Percentiles rank a stretch among this genome's conserved stretches.
Conservation (phyloP, 805 yeast species). For the Candida qinlingensis region DNA sequence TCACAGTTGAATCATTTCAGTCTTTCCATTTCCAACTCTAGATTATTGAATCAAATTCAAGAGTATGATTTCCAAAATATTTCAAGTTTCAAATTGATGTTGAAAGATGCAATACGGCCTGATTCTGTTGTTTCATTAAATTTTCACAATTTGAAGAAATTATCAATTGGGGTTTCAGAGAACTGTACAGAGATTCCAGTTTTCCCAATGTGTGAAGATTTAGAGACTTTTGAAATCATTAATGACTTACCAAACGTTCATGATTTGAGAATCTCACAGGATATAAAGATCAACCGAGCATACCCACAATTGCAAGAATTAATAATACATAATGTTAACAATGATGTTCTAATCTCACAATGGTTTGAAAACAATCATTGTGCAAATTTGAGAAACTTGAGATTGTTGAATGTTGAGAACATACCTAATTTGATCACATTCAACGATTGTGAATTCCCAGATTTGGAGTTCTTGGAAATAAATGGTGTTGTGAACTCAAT, state of each 20-base stretch:
- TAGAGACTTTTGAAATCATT: constrained; percentile 1
- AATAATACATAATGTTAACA: background rate
- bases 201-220: background rate
- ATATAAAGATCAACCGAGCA: background rate
- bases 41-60: background rate
- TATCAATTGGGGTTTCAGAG: background rate
- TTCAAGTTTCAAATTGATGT: background rate
- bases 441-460: constrained; percentile 1
- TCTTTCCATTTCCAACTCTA: background rate
- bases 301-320: constrained; percentile 4
- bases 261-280: background rate
- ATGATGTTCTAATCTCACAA: background rate
- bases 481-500: constrained; percentile 3
- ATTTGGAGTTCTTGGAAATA: constrained; percentile 2
- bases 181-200: background rate
- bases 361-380: background rate
- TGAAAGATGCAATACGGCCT: background rate
- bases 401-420: background rate
- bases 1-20: background rate
- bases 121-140: background rate
- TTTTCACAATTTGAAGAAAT: background rate
- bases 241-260: background rate
- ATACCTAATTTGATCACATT: constrained; percentile 1
- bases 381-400: background rate
- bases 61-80: background rate